Percentiles rank a stretch among this genome's conserved stretches.
Conservation (phyloP, 345 rosid species). For the Clarkia xantiana region DNA sequence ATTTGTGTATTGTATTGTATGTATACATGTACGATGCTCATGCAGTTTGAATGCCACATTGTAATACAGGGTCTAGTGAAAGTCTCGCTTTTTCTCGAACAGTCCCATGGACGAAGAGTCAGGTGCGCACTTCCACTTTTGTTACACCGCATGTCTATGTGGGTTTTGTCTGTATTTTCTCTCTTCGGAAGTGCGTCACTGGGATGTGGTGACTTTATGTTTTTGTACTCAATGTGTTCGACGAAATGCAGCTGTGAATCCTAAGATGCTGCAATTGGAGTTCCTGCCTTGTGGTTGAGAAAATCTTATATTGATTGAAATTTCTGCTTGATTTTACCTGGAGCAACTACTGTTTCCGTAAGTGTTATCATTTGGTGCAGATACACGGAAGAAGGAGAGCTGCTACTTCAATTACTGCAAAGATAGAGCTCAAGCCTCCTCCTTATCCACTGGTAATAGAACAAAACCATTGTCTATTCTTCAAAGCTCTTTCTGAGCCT, state of each 20-base stretch:
- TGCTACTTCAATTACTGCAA: conserved; percentile 27
- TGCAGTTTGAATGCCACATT: not conserved
- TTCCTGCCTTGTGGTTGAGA: not conserved
- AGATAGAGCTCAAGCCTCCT: conserved; percentile 68
- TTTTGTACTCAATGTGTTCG: conserved; percentile 30
- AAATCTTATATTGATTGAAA: not conserved
- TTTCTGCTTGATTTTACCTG: no score
- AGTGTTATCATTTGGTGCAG: conserved; percentile 18
- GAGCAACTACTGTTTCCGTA: no score
- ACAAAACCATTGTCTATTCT: not conserved
- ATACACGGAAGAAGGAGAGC: conserved; percentile 22
- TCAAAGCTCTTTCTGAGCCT: not conserved
- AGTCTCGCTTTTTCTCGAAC: conserved; percentile 8
- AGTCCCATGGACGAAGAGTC: conserved; percentile 15
- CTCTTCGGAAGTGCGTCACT: no score
- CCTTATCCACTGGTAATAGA: conserved; percentile 68
- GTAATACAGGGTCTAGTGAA: conserved; percentile 11
- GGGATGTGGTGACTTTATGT: no score
- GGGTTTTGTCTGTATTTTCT: no score
- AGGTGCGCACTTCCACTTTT: conserved; percentile 13
- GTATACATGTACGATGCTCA: no score
- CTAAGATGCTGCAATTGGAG: not conserved
- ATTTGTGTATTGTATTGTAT: no score
- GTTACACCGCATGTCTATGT: no score
- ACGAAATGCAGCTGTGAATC: conserved; percentile 27